Percentiles rank a stretch among this genome's conserved stretches.
Evolutionary conservation across 2,329 filamentous ascomycete genomes (phyloP).

Genomic region (Salinomyces thailandicus): DNA sequence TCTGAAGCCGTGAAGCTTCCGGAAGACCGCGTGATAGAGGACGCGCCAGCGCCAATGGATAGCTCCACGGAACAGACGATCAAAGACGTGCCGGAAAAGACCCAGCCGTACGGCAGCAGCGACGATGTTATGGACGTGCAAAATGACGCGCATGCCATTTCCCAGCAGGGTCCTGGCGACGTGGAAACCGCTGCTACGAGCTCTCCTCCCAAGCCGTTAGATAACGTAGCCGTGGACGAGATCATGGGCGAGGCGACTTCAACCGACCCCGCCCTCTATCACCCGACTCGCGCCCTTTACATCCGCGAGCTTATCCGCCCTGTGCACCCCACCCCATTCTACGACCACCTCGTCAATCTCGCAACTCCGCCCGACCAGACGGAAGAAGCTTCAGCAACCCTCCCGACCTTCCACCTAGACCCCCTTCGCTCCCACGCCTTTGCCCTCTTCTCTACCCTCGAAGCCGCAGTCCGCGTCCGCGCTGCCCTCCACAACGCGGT

Average conservation of each 20-base stretch:
- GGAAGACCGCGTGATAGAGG: constrained; percentile 12
- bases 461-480: constrained; percentile 67
- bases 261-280: constrained; percentile 29
- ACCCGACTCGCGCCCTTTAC: constrained; percentile 60
- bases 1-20: constrained; percentile 21
- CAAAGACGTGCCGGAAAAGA: constrained; percentile 9
- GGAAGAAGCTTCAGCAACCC: constrained; percentile 33
- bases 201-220: no score
- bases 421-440: constrained; percentile 81
- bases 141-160: constrained; percentile 5
- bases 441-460: constrained; percentile 56
- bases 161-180: not conserved
- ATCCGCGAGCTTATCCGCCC: constrained; percentile 87
- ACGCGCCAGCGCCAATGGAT: constrained; percentile 15
- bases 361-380: constrained; percentile 44
- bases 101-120: constrained; percentile 17
- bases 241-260: not conserved
- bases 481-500: constrained; percentile 63
- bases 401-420: constrained; percentile 59
- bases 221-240: not conserved
- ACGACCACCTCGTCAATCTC: constrained; percentile 57
- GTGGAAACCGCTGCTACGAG: not conserved
- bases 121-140: constrained; percentile 22
- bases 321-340: constrained; percentile 57
- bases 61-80: constrained; percentile 6